Evolutionary conservation across 768 basidiomycete species (phyloP).

Genomic region (Agaricus sinodeliciosus): DNA sequence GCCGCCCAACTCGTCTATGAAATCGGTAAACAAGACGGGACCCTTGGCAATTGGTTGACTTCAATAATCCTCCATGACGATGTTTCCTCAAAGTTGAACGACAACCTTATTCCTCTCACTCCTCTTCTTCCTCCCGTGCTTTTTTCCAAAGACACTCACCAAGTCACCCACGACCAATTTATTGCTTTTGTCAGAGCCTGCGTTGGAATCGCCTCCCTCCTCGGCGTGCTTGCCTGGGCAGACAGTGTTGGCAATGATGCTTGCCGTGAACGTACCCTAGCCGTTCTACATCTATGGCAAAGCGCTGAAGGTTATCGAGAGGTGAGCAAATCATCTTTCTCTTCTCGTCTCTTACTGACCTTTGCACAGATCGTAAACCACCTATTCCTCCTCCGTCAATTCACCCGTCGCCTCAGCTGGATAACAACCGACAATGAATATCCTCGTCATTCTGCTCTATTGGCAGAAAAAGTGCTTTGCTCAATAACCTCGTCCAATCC

Average conservation of each 20-base stretch:
- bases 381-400: slow-evolving; percentile 62
- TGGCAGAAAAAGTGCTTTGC: slow-evolving; percentile 63
- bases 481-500: slow-evolving; percentile 53
- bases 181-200: slow-evolving; percentile 58
- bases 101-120: slow-evolving; percentile 29
- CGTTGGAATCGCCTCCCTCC: slow-evolving; percentile 58
- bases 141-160: slow-evolving; percentile 21
- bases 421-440: slow-evolving; percentile 58
- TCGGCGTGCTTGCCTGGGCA: slow-evolving; percentile 75
- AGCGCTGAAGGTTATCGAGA: slow-evolving; percentile 64
- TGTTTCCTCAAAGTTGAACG: slow-evolving; percentile 37
- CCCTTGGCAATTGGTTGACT: slow-evolving; percentile 68
- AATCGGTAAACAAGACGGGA: slow-evolving; percentile 55
- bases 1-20: slow-evolving; percentile 53
- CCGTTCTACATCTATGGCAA: slow-evolving; percentile 62
- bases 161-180: slow-evolving; percentile 48
- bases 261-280: slow-evolving; percentile 59
- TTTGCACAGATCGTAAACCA: slow-evolving; percentile 62
- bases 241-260: slow-evolving; percentile 63
- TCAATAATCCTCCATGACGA: slow-evolving; percentile 58
- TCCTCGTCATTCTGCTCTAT: slow-evolving; percentile 55
- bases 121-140: slow-evolving; percentile 31
- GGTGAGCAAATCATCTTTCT: slow-evolving; percentile 28
- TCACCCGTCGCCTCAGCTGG: slow-evolving; percentile 66
- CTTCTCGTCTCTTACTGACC: slow-evolving; percentile 8